Base-by-base conservation (phyloP, 1,284 basidiomycete species). In the Coniferiporia sulphurascens region DNA sequence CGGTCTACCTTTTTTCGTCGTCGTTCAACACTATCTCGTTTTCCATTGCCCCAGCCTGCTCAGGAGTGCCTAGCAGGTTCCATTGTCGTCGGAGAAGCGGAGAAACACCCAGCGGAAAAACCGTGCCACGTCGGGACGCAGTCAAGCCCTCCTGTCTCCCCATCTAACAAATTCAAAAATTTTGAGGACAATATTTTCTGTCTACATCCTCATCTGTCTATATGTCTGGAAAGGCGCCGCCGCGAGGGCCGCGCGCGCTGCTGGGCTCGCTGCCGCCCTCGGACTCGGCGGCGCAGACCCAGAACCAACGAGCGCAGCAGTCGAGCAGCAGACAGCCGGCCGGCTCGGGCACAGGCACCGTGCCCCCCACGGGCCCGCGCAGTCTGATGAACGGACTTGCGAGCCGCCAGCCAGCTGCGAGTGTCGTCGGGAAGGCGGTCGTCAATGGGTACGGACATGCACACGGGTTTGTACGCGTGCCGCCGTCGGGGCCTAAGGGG, bases 201-300 rank as follows among this genome's bases (percentile, higher is more conserved):
- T 52, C 34, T 36, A 7, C 19, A 5, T 19, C 38, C 19, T 34
- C n/a, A 1, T 10, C 27, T 38, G 8, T 36, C 8, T 38, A 35
- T 10, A 85, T 89, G 87, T 87, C 87, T 70, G 85, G 87, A 67
- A 89, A 86, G 76, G 83, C 80, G 55, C 87, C 87, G 66, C 87
- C 87, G 64, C 81, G 77, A 66, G 87, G 86, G 61, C 87, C 87
- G 55, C 75, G 87, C 63, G 87, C 87, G 48, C 75, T 89, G 62
- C 67, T 84, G 59, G 79, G 77, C 64, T 74, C 78, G 45, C 61
- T 79, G 17, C 72, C 71, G 57, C 67, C 72, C 36, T 13, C 57
- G 21, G 48, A 48, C 12, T 64, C 72, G 55, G 53, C 66, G 56
- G 61, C 52, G 63, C 66, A 55, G 62, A 65, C 34, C 21, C 51